These are phyloP conservation scores for Mucuna pruriens DNA, from an alignment of 306 rosid species.

Conservation along the genomic window DNA sequence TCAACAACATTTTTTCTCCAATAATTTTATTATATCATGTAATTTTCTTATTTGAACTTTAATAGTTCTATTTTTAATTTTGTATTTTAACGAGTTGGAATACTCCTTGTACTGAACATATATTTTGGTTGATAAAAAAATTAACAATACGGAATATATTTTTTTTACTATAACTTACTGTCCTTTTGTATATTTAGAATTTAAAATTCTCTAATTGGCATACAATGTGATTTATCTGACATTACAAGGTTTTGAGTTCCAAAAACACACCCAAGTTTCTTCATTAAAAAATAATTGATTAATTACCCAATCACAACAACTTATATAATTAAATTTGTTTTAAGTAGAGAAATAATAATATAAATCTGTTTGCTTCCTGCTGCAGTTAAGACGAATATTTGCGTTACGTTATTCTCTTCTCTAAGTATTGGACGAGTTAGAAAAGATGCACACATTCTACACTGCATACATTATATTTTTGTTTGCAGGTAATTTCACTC, in stretches of 20 bases:
- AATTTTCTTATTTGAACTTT: too few species aligned
- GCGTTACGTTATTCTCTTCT: constrained; percentile 19
- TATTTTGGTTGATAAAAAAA: background rate
- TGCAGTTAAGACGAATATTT: constrained; percentile 11
- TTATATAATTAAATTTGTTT: background rate
- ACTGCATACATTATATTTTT: background rate
- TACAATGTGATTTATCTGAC: background rate
- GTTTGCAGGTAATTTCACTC: background rate
- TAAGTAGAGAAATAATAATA: background rate
- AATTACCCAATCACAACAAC: background rate
- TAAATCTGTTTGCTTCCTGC: constrained; percentile 9
- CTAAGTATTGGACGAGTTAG: constrained; percentile 29
- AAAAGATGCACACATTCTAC: constrained; percentile 39
- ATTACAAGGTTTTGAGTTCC: background rate
- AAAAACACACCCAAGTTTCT: background rate
- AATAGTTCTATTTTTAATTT: too few species aligned
- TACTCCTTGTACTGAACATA: background rate
- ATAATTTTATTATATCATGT: too few species aligned
- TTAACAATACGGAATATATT: background rate
- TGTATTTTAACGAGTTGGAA: background rate
- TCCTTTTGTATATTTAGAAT: background rate
- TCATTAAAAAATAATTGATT: background rate
- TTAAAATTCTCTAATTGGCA: background rate
- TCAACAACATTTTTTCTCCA: too few species aligned
- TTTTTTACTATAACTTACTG: background rate